phyloP scores from a whole-genome alignment of 2,329 filamentous ascomycete species.

The Penicillium sp. region DNA sequence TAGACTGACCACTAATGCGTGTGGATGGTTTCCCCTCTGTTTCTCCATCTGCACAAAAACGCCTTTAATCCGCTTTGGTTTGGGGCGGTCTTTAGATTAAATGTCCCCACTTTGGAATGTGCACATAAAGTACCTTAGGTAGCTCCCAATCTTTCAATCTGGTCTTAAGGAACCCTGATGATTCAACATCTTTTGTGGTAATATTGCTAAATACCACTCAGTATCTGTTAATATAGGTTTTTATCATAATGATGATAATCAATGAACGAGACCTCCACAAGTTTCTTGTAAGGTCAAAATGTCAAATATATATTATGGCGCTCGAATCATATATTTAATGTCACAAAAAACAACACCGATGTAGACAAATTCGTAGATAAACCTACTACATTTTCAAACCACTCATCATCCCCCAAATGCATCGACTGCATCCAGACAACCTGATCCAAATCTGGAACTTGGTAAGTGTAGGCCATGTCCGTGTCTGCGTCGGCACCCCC shows the following conservation, averaged over 20 bases:
- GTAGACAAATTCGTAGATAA: no score
- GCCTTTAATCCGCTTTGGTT: not conserved
- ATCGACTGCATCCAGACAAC: constrained; percentile 29
- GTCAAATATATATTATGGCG: no score
- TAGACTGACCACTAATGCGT: not conserved
- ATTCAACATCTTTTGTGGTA: no score
- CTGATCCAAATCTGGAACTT: constrained; percentile 25
- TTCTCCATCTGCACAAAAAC: not conserved
- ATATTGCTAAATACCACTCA: no score
- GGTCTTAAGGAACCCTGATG: no score
- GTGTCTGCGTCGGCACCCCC: constrained; percentile 5
- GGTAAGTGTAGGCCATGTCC: not conserved
- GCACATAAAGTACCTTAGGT: no score
- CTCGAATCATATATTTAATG: no score
- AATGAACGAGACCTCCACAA: no score
- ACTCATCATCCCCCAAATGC: constrained; percentile 30
- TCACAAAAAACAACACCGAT: no score
- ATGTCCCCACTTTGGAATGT: constrained; percentile 1
- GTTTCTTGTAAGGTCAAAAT: no score
- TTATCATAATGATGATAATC: no score
- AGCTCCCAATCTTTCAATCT: no score
- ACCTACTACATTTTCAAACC: constrained; percentile 25
- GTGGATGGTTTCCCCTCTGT: not conserved
- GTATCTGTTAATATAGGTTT: not conserved
- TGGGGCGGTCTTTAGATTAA: not conserved